Evolutionary conservation across 352 stramenopile genomes (phyloP).

Genomic region (Phytophthora foliorum): DNA sequence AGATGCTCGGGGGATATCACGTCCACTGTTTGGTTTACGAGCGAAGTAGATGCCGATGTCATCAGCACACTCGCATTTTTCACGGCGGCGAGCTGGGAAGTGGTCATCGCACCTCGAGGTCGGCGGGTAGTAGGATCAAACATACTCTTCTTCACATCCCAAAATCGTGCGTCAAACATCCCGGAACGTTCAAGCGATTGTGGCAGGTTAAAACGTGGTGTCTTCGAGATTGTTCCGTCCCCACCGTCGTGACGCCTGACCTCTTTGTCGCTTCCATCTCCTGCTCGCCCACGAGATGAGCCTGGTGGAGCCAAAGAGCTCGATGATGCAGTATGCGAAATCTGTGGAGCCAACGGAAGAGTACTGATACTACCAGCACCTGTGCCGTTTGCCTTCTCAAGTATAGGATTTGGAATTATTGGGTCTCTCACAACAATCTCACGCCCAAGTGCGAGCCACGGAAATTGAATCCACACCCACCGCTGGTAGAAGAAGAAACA

Average conservation of each 20-base stretch:
- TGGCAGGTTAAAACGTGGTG: not conserved
- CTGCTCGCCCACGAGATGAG: slow-evolving; percentile 17
- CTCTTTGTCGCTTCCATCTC: slow-evolving; percentile 41
- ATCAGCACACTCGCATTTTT: slow-evolving; percentile 59
- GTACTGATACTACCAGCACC: slow-evolving; percentile 3
- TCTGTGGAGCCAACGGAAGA: not conserved
- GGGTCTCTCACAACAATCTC: slow-evolving; percentile 71
- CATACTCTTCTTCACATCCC: slow-evolving; percentile 79
- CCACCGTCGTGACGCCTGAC: slow-evolving; percentile 4
- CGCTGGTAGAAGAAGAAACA: slow-evolving; percentile 92
- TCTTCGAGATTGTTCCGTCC: slow-evolving; percentile 6
- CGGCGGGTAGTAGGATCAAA: slow-evolving; percentile 50
- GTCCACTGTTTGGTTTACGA: slow-evolving; percentile 51
- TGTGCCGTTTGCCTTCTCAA: slow-evolving; percentile 35
- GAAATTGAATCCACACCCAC: slow-evolving; percentile 95
- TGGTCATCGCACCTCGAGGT: slow-evolving; percentile 52
- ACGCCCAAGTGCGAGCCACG: slow-evolving; percentile 89
- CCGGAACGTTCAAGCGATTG: slow-evolving; percentile 32
- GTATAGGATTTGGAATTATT: slow-evolving; percentile 44
- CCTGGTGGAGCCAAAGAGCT: slow-evolving; percentile 13
- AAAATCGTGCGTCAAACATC: slow-evolving; percentile 68
- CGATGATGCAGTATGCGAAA: slow-evolving; percentile 16
- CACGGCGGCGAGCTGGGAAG: slow-evolving; percentile 52
- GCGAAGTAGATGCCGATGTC: slow-evolving; percentile 30
- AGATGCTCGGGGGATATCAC: slow-evolving; percentile 75